Percentiles rank a stretch among this genome's conserved stretches.
Evolutionary conservation across 495 filamentous ascomycete genomes (phyloP).

Genomic region (Neurospora hispaniola): DNA sequence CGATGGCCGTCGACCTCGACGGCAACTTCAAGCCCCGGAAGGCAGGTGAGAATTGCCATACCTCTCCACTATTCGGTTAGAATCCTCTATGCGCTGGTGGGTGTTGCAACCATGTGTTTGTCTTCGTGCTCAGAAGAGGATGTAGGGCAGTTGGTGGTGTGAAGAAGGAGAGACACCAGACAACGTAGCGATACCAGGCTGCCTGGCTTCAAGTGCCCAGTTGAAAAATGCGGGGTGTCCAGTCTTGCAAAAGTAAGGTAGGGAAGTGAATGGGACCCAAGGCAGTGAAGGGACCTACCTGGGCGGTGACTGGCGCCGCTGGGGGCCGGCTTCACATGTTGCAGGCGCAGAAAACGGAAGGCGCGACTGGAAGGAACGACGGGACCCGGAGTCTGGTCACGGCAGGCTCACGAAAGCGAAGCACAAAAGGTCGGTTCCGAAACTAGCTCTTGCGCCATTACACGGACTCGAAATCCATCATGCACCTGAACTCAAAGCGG

Average conservation of each 20-base stretch:
- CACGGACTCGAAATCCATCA: neutral
- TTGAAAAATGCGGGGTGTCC: neutral
- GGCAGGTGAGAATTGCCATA: constrained; percentile 22
- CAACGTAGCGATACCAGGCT: neutral
- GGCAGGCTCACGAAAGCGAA: neutral
- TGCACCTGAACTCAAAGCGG: neutral
- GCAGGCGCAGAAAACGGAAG: neutral
- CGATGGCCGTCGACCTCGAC: constrained; percentile 15
- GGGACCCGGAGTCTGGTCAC: neutral
- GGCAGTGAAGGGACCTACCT: neutral
- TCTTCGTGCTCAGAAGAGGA: neutral
- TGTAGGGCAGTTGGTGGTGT: neutral
- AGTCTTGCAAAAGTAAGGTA: neutral
- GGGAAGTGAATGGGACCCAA: neutral
- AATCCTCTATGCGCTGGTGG: neutral
- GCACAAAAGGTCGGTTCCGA: neutral
- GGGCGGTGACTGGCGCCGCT: neutral
- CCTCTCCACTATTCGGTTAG: constrained; percentile 4
- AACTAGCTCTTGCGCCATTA: neutral
- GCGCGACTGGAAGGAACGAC: neutral
- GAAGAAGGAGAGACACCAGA: neutral
- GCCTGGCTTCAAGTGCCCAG: neutral
- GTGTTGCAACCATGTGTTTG: neutral
- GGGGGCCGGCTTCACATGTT: neutral
- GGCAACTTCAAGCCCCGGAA: constrained; percentile 22